phyloP scores from a whole-genome alignment of 1,284 basidiomycete genomes.

The Uromyces viciae-fabae region DNA sequence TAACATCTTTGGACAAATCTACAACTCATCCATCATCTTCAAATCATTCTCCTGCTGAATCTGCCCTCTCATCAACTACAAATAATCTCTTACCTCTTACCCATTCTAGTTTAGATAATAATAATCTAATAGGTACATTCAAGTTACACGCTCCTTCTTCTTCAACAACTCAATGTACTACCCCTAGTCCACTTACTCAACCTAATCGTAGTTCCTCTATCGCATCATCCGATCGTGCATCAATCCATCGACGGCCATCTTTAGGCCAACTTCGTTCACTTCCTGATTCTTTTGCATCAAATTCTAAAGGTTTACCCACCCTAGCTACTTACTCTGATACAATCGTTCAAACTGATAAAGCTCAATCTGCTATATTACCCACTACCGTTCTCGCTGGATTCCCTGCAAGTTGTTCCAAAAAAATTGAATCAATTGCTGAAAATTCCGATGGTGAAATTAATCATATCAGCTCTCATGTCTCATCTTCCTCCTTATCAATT shows the following conservation, averaged over 20 bases:
- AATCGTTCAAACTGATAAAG: background rate
- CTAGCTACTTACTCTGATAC: conserved; percentile 11
- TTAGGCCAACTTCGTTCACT: conserved; percentile 15
- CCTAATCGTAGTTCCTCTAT: background rate
- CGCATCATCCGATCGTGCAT: background rate
- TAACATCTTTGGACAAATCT: conserved; percentile 44
- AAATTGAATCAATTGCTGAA: background rate
- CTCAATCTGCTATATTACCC: conserved; percentile 7
- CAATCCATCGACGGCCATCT: conserved; percentile 12
- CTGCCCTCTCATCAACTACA: conserved; percentile 30
- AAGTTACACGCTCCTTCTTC: background rate
- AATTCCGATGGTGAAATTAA: background rate
- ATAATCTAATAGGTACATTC: background rate
- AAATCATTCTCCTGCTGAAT: conserved; percentile 16
- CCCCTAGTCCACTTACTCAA: background rate
- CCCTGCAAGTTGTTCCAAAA: background rate
- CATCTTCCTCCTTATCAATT: conserved; percentile 1
- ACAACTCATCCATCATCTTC: conserved; percentile 48
- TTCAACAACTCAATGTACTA: background rate
- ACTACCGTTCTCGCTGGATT: background rate
- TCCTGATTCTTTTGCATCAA: conserved; percentile 7
- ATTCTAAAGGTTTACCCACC: conserved; percentile 27
- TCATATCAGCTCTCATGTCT: background rate
- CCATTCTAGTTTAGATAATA: background rate
- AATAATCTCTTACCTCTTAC: background rate